Conservation (phyloP, 345 rosid genomes). For the Cochlearia excelsa region DNA sequence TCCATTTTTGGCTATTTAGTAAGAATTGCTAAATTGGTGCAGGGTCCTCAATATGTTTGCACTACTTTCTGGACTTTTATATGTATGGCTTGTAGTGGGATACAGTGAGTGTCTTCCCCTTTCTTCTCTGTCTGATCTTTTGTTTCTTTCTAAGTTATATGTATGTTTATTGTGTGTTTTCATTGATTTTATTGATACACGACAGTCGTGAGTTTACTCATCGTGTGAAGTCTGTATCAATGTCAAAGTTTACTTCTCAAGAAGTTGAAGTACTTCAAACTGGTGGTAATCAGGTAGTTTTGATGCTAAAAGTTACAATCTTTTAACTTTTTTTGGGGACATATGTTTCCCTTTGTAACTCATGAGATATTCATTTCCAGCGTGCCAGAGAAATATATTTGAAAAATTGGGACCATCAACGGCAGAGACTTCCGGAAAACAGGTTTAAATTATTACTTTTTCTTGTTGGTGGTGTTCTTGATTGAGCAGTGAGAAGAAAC, state of each 20-base stretch:
- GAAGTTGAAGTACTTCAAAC: constrained; percentile 95
- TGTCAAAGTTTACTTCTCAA: constrained; percentile 91
- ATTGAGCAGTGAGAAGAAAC: not conserved
- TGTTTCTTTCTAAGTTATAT: not conserved
- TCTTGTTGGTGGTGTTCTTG: constrained; percentile 18
- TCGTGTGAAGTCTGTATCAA: constrained; percentile 96
- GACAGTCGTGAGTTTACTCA: constrained; percentile 97
- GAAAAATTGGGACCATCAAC: constrained; percentile 80
- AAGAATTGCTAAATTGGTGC: constrained; percentile 37
- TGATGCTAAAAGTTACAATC: not conserved
- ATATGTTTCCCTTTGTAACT: constrained; percentile 21
- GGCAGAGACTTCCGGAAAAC: constrained; percentile 83
- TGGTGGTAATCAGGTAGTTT: constrained; percentile 93
- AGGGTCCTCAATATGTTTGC: constrained; percentile 98
- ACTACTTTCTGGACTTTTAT: constrained; percentile 93
- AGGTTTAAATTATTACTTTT: constrained; percentile 46
- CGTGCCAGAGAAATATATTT: constrained; percentile 90
- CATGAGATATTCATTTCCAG: constrained; percentile 42
- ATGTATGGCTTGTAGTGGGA: constrained; percentile 89
- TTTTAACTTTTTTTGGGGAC: constrained; percentile 6
- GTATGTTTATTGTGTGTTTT: not conserved
- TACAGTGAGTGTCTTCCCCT: constrained; percentile 67
- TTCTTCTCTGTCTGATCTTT: not conserved
- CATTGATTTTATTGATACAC: constrained; percentile 16
- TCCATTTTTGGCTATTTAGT: constrained; percentile 16